Conservation (phyloP, 2,329 filamentous ascomycete species). For the Phialemonium atrogriseum region DNA sequence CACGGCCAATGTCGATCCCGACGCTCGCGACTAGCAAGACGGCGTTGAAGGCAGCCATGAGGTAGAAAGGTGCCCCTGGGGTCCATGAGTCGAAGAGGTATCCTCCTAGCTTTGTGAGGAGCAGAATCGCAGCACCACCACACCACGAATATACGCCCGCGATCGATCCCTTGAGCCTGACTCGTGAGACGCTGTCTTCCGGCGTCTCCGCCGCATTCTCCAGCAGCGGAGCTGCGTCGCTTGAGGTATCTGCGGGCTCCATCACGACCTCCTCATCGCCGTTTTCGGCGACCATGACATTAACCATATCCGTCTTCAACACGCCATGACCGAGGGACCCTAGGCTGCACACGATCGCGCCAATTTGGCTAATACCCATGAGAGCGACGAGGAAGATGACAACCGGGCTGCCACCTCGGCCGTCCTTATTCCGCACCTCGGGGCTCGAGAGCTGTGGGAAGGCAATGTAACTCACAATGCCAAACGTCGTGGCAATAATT, state of each 20-base stretch:
- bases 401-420: conserved; percentile 55
- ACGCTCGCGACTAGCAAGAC: conserved; percentile 54
- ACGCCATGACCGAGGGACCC: conserved; percentile 78
- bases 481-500: conserved; percentile 60
- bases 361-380: conserved; percentile 89
- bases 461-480: conserved; percentile 67
- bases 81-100: conserved; percentile 71
- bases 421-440: conserved; percentile 56
- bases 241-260: conserved; percentile 11
- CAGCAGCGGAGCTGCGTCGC: conserved; percentile 34
- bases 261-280: conserved; percentile 19
- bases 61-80: conserved; percentile 77
- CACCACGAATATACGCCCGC: conserved; percentile 90
- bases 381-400: conserved; percentile 73
- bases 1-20: conserved; percentile 37
- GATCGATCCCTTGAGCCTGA: conserved; percentile 80
- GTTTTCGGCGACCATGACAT: conserved; percentile 18
- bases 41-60: conserved; percentile 86
- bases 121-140: conserved; percentile 79
- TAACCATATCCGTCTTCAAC: conserved; percentile 39
- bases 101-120: conserved; percentile 87
- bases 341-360: conserved; percentile 92
- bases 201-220: conserved; percentile 12
- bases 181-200: conserved; percentile 32
- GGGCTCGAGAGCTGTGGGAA: conserved; percentile 74